Percentiles rank a stretch among this genome's conserved stretches.
phyloP scores from a whole-genome alignment of 352 stramenopile species.

The Globisporangium middletonii region DNA sequence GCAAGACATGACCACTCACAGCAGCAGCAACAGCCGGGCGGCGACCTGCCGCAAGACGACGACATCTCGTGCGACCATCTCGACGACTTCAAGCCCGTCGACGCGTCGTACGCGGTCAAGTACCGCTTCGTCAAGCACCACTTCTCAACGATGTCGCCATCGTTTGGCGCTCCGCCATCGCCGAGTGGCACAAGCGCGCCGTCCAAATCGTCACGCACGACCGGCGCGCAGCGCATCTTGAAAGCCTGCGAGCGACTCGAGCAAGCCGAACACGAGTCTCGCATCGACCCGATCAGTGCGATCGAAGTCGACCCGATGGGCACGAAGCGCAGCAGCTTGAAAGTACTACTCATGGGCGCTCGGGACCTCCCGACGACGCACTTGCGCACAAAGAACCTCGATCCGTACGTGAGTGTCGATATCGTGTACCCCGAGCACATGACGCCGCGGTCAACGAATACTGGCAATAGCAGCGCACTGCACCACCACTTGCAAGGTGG shows the following conservation, averaged over 20 bases:
- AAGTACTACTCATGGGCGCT: slow-evolving; percentile 41
- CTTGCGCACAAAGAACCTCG: slow-evolving; percentile 63
- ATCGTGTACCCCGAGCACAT: slow-evolving; percentile 52
- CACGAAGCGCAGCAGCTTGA: slow-evolving; percentile 44
- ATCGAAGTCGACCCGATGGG: slow-evolving; percentile 64
- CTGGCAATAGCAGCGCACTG: neutral
- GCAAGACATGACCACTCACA: neutral
- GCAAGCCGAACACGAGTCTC: slow-evolving; percentile 30
- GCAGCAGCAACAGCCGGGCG: neutral
- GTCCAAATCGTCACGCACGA: slow-evolving; percentile 11
- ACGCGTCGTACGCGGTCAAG: slow-evolving; percentile 36
- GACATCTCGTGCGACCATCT: slow-evolving; percentile 39
- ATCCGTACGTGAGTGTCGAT: slow-evolving; percentile 60
- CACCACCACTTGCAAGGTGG: neutral
- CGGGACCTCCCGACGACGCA: slow-evolving; percentile 55
- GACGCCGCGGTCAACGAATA: neutral
- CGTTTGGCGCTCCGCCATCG: slow-evolving; percentile 6
- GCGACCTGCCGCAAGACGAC: slow-evolving; percentile 10
- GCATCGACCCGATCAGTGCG: slow-evolving; percentile 35
- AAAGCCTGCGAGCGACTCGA: slow-evolving; percentile 57
- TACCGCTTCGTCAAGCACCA: slow-evolving; percentile 36
- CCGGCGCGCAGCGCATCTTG: slow-evolving; percentile 38
- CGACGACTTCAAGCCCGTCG: slow-evolving; percentile 39
- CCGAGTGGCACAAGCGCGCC: neutral
- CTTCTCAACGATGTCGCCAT: slow-evolving; percentile 3